Percentiles rank a stretch among this genome's conserved stretches.
Evolutionary conservation across 495 filamentous ascomycete species (phyloP).

Genomic region (Penicillium psychrofluorescens): DNA sequence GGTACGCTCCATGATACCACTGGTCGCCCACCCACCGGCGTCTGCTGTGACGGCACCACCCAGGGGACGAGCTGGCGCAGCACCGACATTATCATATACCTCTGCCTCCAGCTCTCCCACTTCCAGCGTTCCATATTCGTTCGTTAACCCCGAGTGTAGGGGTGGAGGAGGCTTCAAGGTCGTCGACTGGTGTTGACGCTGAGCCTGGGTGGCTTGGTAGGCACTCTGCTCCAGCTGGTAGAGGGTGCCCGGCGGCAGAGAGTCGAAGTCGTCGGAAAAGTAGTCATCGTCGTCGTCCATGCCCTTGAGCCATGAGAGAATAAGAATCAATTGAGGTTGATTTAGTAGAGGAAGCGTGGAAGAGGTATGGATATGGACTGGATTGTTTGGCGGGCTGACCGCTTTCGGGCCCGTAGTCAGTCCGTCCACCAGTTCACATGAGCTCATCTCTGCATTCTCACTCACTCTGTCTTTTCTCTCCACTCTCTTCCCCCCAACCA

Average conservation of each 20-base stretch:
- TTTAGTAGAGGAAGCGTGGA: not conserved
- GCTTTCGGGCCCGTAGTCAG: slow-evolving; percentile 9
- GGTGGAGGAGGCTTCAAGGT: slow-evolving; percentile 23
- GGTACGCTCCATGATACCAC: slow-evolving; percentile 9
- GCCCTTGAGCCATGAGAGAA: slow-evolving; percentile 36
- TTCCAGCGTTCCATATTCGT: slow-evolving; percentile 48
- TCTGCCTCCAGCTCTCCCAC: slow-evolving; percentile 49
- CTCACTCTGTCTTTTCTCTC: slow-evolving; percentile 8
- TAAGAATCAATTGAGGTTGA: not conserved
- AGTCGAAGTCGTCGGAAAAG: slow-evolving; percentile 60
- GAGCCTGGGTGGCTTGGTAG: slow-evolving; percentile 41
- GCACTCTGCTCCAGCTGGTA: slow-evolving; percentile 50
- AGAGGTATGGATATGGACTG: too few relatives aligned
- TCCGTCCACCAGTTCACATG: slow-evolving; percentile 6
- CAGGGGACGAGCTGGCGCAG: slow-evolving; percentile 19
- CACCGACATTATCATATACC: slow-evolving; percentile 38
- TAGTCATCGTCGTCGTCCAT: slow-evolving; percentile 59
- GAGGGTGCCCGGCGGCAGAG: slow-evolving; percentile 44
- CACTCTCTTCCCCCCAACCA: slow-evolving; percentile 10
- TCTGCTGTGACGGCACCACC: slow-evolving; percentile 1
- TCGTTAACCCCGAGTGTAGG: slow-evolving; percentile 35
- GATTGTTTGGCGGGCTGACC: slow-evolving; percentile 4
- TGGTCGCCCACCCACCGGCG: slow-evolving; percentile 1
- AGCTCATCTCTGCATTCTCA: slow-evolving; percentile 14
- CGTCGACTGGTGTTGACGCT: slow-evolving; percentile 10